Evolutionary conservation across 2,329 filamentous ascomycete species (phyloP).

Genomic region (Phialophora verrucosa): DNA sequence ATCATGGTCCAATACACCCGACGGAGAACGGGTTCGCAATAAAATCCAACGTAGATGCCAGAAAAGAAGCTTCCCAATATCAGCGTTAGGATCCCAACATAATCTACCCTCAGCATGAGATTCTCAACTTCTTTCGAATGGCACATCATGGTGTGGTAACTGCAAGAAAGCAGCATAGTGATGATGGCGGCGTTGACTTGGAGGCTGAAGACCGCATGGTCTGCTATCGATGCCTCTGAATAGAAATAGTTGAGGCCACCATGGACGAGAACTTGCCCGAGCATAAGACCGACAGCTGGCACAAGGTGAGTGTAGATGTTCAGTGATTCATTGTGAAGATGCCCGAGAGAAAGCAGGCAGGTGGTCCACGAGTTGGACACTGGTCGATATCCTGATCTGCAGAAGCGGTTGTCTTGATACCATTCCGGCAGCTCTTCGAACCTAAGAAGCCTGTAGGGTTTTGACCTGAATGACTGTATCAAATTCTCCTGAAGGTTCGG

Average conservation of each 20-base stretch:
- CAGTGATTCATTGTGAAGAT: slow-evolving; percentile 53
- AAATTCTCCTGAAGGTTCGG: slow-evolving; percentile 26
- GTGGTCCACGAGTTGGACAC: slow-evolving; percentile 46
- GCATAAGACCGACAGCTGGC: slow-evolving; percentile 49
- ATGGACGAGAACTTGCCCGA: slow-evolving; percentile 41
- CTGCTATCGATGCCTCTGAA: slow-evolving; percentile 44
- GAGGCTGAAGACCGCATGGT: slow-evolving; percentile 50
- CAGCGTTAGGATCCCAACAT: slow-evolving; percentile 44
- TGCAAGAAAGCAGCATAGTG: slow-evolving; percentile 39
- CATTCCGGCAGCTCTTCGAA: slow-evolving; percentile 51
- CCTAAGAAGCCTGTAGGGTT: slow-evolving; percentile 38
- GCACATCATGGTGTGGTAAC: slow-evolving; percentile 46
- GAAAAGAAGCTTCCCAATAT: slow-evolving; percentile 46
- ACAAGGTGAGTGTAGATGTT: slow-evolving; percentile 56
- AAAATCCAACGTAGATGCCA: slow-evolving; percentile 47
- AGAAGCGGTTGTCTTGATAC: slow-evolving; percentile 52
- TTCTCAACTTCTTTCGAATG: slow-evolving; percentile 42
- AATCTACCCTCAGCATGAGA: slow-evolving; percentile 43
- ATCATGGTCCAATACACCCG: slow-evolving; percentile 48
- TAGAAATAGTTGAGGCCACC: slow-evolving; percentile 44
- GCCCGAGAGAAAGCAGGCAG: slow-evolving; percentile 51
- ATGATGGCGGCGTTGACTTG: slow-evolving; percentile 45
- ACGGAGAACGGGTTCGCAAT: slow-evolving; percentile 43
- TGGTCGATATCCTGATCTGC: slow-evolving; percentile 53
- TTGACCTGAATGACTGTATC: slow-evolving; percentile 13